These are phyloP conservation scores for Parathielavia hyrcaniae DNA, from an alignment of 495 filamentous ascomycete species.

Conservation along the genomic window DNA sequence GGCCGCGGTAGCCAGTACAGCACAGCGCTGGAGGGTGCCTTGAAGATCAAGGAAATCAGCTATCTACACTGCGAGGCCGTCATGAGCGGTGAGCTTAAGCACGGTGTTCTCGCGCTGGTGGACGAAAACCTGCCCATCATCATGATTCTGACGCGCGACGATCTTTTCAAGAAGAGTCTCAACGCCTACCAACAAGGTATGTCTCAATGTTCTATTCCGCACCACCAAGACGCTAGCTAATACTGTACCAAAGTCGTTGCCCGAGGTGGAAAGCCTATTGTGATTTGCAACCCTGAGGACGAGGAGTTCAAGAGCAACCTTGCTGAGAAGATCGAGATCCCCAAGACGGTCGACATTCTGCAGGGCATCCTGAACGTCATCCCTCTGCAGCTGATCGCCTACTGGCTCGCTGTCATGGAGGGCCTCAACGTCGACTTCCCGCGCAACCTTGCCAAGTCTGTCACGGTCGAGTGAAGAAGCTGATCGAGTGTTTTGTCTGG, in stretches of 20 bases:
- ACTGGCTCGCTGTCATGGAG: slow-evolving; percentile 95
- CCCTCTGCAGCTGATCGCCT: slow-evolving; percentile 92
- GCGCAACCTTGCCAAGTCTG: slow-evolving; percentile 95
- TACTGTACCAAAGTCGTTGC: slow-evolving; percentile 62
- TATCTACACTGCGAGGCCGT: slow-evolving; percentile 99
- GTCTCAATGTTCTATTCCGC: slow-evolving; percentile 21
- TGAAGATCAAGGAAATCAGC: slow-evolving; percentile 99
- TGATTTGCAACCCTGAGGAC: slow-evolving; percentile 91
- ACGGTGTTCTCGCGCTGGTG: slow-evolving; percentile 93
- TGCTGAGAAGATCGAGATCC: slow-evolving; percentile 95
- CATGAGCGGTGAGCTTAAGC: slow-evolving; percentile 98
- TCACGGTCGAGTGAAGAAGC: slow-evolving; percentile 81
- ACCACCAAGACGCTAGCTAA: slow-evolving; percentile 18
- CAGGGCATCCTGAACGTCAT: slow-evolving; percentile 98
- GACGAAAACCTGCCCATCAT: slow-evolving; percentile 98
- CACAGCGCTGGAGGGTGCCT: slow-evolving; percentile 92
- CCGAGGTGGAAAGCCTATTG: slow-evolving; percentile 87
- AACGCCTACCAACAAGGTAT: slow-evolving; percentile 97
- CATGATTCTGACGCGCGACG: slow-evolving; percentile 96
- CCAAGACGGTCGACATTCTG: slow-evolving; percentile 88
- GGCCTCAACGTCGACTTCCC: slow-evolving; percentile 97
- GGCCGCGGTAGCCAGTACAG: slow-evolving; percentile 95
- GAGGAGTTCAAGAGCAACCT: slow-evolving; percentile 78
- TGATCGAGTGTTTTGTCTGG: neutral
- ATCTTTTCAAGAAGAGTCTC: slow-evolving; percentile 91